Evolutionary conservation across 371 early-diverging fungal genomes (phyloP).

Genomic region (Mucor indicus): DNA sequence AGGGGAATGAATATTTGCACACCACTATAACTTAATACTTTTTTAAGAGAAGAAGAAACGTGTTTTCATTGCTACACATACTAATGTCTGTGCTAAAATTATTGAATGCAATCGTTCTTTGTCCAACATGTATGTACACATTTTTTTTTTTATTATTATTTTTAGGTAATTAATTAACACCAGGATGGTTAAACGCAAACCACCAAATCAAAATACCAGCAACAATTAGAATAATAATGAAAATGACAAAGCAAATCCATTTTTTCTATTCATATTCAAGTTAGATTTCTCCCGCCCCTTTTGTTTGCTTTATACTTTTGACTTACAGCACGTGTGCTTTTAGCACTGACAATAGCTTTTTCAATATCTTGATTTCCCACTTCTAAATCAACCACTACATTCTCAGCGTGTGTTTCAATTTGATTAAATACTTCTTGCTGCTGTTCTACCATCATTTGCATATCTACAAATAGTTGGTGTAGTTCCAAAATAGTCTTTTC

Average conservation of each 20-base stretch:
- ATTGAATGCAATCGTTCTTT: too few relatives aligned
- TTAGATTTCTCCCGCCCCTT: not conserved
- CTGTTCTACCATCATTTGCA: conserved; percentile 80
- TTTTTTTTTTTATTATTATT: too few relatives aligned
- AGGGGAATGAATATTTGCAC: too few relatives aligned
- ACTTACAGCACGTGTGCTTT: conserved; percentile 64
- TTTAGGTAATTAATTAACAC: conserved; percentile 10
- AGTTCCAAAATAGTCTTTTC: conserved; percentile 85
- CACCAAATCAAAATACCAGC: conserved; percentile 48
- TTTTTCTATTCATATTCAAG: conserved; percentile 45
- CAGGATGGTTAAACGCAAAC: conserved; percentile 36
- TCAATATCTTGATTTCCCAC: conserved; percentile 64
- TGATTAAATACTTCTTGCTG: conserved; percentile 72
- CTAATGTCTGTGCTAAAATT: too few relatives aligned
- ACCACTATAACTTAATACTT: too few relatives aligned
- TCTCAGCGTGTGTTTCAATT: conserved; percentile 66
- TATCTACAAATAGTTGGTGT: conserved; percentile 84
- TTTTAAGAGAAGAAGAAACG: too few relatives aligned
- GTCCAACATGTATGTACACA: too few relatives aligned
- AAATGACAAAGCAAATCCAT: conserved; percentile 56
- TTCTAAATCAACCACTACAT: conserved; percentile 64
- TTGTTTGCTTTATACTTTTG: not conserved
- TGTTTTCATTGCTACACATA: too few relatives aligned
- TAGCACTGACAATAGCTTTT: conserved; percentile 67
- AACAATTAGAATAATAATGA: conserved; percentile 43